Conservation (phyloP, 2,329 filamentous ascomycete species). For the Aspergillus chevalieri region DNA sequence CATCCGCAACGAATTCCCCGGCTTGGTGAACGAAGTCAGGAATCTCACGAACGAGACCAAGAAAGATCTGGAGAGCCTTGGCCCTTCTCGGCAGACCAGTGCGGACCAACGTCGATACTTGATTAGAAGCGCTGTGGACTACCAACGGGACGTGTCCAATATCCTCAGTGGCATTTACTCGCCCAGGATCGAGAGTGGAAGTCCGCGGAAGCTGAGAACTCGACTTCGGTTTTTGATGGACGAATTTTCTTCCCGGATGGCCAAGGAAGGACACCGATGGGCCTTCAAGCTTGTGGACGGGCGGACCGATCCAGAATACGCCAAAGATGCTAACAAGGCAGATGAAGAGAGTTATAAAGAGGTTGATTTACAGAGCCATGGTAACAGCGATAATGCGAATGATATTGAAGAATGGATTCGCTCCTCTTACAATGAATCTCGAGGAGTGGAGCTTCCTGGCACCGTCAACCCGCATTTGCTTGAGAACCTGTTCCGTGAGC, state of each 20-base stretch:
- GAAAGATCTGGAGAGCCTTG: slow-evolving; percentile 9
- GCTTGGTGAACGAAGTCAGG: slow-evolving; percentile 11
- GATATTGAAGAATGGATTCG: slow-evolving; percentile 15
- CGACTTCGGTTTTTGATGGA: slow-evolving; percentile 9
- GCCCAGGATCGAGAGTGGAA: not conserved
- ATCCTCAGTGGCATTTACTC: slow-evolving; percentile 12
- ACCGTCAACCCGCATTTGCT: slow-evolving; percentile 16
- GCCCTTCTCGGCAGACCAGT: slow-evolving; percentile 9
- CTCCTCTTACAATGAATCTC: slow-evolving; percentile 9
- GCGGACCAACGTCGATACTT: slow-evolving; percentile 14
- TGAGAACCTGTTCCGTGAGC: slow-evolving; percentile 13
- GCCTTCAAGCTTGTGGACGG: slow-evolving; percentile 6
- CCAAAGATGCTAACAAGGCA: not conserved
- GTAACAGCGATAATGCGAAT: not conserved
- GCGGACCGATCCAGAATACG: slow-evolving; percentile 3
- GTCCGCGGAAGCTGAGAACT: not conserved
- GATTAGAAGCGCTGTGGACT: slow-evolving; percentile 6
- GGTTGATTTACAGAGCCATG: not conserved
- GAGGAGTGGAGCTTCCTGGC: slow-evolving; percentile 15
- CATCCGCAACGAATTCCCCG: slow-evolving; percentile 18
- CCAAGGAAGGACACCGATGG: slow-evolving; percentile 5
- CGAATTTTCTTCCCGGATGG: slow-evolving; percentile 7
- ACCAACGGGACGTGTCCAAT: slow-evolving; percentile 9
- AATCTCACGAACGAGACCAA: slow-evolving; percentile 16
- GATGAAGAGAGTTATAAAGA: not conserved